These are phyloP conservation scores for Podila horticola DNA, from an alignment of 192 early-diverging fungal genomes.

Conservation along the genomic window DNA sequence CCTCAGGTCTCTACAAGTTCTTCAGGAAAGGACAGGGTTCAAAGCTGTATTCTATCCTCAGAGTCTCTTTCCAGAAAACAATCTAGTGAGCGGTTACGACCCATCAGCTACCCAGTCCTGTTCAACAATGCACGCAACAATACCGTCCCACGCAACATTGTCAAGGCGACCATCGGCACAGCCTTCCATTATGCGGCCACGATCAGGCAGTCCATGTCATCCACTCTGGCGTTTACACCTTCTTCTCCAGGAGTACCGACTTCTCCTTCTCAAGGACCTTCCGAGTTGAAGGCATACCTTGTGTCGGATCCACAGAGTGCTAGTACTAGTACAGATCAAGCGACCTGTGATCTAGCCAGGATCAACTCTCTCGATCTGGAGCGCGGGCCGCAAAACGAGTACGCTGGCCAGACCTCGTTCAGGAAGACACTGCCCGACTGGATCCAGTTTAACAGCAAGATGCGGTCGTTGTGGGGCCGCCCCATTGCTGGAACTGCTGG, in stretches of 20 bases:
- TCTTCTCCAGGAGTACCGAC: slow-evolving; percentile 2
- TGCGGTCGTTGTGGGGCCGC: slow-evolving; percentile 17
- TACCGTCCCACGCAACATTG: slow-evolving; percentile 5
- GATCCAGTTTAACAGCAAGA: slow-evolving; percentile 30
- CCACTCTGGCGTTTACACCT: neutral
- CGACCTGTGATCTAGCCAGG: no score
- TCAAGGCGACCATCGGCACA: slow-evolving; percentile 12
- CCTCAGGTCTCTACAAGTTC: neutral
- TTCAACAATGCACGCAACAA: neutral
- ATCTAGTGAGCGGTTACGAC: slow-evolving; percentile 6
- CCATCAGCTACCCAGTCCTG: slow-evolving; percentile 5
- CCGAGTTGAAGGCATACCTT: slow-evolving; percentile 8
- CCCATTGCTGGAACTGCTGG: slow-evolving; percentile 8
- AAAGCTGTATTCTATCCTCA: neutral
- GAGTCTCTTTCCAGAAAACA: neutral
- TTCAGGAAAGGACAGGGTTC: neutral
- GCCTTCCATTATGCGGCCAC: slow-evolving; percentile 12
- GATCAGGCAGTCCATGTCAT: neutral
- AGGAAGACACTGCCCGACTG: slow-evolving; percentile 15
- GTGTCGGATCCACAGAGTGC: slow-evolving; percentile 7
- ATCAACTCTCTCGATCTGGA: no score
- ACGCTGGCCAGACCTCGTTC: no score
- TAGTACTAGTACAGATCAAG: neutral
- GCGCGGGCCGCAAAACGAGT: no score
- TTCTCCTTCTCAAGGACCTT: neutral